Base-by-base conservation (phyloP, 768 basidiomycete genomes). In the Leccinum ochraceum region DNA sequence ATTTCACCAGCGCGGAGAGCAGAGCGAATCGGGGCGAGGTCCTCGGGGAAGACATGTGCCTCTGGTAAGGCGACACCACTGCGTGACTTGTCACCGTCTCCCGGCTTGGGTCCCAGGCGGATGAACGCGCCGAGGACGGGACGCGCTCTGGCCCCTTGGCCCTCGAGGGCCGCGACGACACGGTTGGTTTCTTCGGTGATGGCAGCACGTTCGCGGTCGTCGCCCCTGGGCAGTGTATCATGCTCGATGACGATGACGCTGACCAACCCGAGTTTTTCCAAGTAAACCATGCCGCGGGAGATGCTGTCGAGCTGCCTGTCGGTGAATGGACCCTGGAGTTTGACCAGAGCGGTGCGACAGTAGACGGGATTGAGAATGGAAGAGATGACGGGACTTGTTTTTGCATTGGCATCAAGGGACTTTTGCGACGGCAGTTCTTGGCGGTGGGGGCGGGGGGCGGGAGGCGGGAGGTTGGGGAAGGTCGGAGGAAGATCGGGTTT, bases 181-280 rank as follows among this genome's bases (percentile, higher is more conserved):
- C 93, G 86, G 81, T 93, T 92, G 2, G 89, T 87, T 75, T 98
- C 95, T 63, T 92, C 87, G 22, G 88, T 76, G 54, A 92, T 79
- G 7, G 78, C 75, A 5, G 80, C 71, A 8, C 91, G 85, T 70
- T 93, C 91, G 55, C 86, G 85, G 61, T 85, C 82, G 34, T 86
- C 84, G 8, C 91, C 90, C 16, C 83, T 79, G 49, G 75, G 77
- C 54, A 93, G 80, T 17, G 85, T 83, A 72, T 97, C 95, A 67
- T 92, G 86, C 63, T 98, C 97, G 54, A 97, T 86, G 60, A 98
- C 92, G 63, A 99, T 93, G 67, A 99, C 94, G 64, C 91, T 91
- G 67, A 98, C 92, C 20, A 99, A 82, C 2, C 97, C 97, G 17
- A 98, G 88, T 71, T 95, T 96, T 74, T 96, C 92, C 52, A 99